A percentile compares a stretch with the other conserved stretches of the same genome.
phyloP scores from a whole-genome alignment of 495 filamentous ascomycete species.

The Cercophora newfieldiana region DNA sequence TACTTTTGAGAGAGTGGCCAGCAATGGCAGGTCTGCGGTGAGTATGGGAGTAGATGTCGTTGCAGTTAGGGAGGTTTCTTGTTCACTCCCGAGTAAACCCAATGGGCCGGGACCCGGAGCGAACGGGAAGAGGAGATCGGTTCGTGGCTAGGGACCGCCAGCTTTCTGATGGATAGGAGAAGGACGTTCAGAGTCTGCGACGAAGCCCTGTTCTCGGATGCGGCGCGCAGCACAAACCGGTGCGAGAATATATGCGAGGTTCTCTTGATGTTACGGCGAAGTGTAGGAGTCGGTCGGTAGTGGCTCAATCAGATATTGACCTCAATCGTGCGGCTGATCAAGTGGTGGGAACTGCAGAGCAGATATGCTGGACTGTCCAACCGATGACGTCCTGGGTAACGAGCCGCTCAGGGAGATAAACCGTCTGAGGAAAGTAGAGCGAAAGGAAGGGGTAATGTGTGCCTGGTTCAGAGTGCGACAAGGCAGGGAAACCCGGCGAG shows the following conservation, averaged over 20 bases:
- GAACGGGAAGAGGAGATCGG: slow-evolving; percentile 84
- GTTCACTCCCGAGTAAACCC: slow-evolving; percentile 94
- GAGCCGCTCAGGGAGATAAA: not conserved
- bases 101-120: slow-evolving; percentile 85
- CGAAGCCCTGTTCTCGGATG: not conserved
- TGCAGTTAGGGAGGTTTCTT: slow-evolving; percentile 96
- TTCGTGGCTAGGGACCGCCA: slow-evolving; percentile 84
- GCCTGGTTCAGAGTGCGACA: not conserved
- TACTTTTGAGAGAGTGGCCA: slow-evolving; percentile 6
- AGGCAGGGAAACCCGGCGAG: not conserved
- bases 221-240: not conserved
- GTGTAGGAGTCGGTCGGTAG: not conserved
- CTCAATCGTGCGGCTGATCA: not conserved
- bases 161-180: slow-evolving; percentile 67
- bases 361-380: not conserved
- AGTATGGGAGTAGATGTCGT: slow-evolving; percentile 29
- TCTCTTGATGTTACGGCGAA: not conserved
- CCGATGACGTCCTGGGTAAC: slow-evolving; percentile 6
- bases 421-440: not conserved
- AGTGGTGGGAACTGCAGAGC: not conserved
- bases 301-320: not conserved
- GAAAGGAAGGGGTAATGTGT: not conserved
- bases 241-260: not conserved
- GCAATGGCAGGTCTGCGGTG: not conserved
- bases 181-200: not conserved